phyloP scores from a whole-genome alignment of 2,329 filamentous ascomycete species.

The Alternaria rosae region DNA sequence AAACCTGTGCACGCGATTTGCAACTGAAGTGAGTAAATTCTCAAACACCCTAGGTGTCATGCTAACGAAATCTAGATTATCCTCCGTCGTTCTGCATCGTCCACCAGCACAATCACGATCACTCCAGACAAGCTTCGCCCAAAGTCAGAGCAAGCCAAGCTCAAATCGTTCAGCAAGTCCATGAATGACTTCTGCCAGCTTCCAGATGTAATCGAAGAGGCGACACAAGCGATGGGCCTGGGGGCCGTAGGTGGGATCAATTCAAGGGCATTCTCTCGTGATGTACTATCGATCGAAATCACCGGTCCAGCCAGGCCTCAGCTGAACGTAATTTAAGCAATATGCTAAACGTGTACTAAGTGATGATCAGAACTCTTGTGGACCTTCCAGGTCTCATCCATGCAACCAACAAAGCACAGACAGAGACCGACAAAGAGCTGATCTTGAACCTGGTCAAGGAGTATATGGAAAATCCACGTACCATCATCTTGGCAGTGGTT shows the following conservation, averaged over 20 bases:
- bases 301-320: slow-evolving; percentile 48
- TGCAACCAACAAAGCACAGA: slow-evolving; percentile 29
- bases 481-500: slow-evolving; percentile 45
- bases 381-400: slow-evolving; percentile 58
- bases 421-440: slow-evolving; percentile 31
- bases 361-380: slow-evolving; percentile 52
- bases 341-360: slow-evolving; percentile 13
- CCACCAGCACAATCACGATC: slow-evolving; percentile 46
- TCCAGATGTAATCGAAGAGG: slow-evolving; percentile 59
- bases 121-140: slow-evolving; percentile 45
- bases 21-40: slow-evolving; percentile 50
- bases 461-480: slow-evolving; percentile 40
- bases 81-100: slow-evolving; percentile 42
- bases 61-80: slow-evolving; percentile 11
- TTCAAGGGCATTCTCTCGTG: slow-evolving; percentile 48
- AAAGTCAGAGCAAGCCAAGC: slow-evolving; percentile 38
- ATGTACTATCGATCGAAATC: slow-evolving; percentile 55
- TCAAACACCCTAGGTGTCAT: no score
- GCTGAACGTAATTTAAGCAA: slow-evolving; percentile 29
- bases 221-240: slow-evolving; percentile 60
- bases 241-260: slow-evolving; percentile 24
- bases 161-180: slow-evolving; percentile 47
- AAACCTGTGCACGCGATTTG: slow-evolving; percentile 66
- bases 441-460: slow-evolving; percentile 31
- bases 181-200: slow-evolving; percentile 54